These are phyloP conservation scores for Sporothrix globosa DNA, from an alignment of 2,329 filamentous ascomycete species.

Conservation along the genomic window DNA sequence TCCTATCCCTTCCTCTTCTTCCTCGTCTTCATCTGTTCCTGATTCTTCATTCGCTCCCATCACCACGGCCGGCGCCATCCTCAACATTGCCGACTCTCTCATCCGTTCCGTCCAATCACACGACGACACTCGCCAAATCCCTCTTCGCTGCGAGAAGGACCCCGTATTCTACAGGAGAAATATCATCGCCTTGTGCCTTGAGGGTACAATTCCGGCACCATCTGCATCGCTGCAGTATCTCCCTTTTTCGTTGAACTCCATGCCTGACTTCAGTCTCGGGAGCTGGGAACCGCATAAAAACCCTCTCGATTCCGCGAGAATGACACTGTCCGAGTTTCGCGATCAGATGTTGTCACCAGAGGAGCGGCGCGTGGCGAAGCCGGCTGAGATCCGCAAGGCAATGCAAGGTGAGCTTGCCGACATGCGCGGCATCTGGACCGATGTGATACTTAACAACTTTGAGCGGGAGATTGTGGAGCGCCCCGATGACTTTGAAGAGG, in stretches of 20 bases:
- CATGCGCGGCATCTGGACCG: conserved; percentile 25
- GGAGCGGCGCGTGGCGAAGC: conserved; percentile 29
- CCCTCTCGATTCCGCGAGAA: background rate
- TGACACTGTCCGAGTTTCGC: conserved; percentile 22
- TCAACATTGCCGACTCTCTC: background rate
- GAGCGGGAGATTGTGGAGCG: background rate
- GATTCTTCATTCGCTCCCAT: background rate
- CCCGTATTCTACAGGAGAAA: no score
- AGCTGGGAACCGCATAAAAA: background rate
- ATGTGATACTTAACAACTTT: background rate
- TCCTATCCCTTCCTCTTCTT: background rate
- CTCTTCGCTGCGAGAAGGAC: background rate
- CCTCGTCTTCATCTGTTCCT: background rate
- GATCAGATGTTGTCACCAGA: conserved; percentile 20
- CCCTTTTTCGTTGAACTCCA: no score
- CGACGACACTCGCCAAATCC: background rate
- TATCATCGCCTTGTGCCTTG: background rate
- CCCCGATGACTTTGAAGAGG: background rate
- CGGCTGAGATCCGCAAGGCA: conserved; percentile 24
- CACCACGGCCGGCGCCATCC: background rate
- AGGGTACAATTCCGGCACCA: background rate
- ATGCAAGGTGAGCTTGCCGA: background rate
- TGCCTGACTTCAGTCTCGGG: no score
- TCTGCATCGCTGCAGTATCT: background rate
- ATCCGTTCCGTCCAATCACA: background rate